Percentiles rank a stretch among this genome's conserved stretches.
Conservation (phyloP, 2,329 filamentous ascomycete genomes). For the Sclerotinia minor region DNA sequence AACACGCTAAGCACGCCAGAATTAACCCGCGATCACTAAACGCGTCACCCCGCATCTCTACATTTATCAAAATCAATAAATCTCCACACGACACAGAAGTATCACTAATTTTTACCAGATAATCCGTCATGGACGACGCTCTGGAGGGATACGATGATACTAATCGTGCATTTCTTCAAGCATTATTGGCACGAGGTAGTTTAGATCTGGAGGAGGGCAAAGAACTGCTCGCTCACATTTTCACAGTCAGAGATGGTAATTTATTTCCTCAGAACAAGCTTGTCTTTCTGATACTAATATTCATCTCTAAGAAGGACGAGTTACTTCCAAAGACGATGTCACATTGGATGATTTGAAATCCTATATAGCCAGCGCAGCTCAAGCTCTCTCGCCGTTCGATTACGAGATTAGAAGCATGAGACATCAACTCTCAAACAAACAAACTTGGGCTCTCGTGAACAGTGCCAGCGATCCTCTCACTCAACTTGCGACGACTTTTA, state of each 20-base stretch:
- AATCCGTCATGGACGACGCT: not conserved
- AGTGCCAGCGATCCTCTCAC: conserved; percentile 80
- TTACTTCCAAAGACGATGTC: conserved; percentile 60
- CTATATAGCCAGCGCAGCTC: conserved; percentile 70
- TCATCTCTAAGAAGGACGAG: conserved; percentile 44
- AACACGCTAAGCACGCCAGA: conserved; percentile 15
- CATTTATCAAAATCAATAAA: not conserved
- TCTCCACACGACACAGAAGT: not conserved
- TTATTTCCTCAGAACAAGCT: not conserved
- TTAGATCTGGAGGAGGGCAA: conserved; percentile 75
- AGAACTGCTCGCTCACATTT: conserved; percentile 73
- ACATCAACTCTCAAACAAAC: conserved; percentile 66
- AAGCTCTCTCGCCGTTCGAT: conserved; percentile 75
- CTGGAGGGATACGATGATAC: conserved; percentile 49
- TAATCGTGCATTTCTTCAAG: conserved; percentile 88
- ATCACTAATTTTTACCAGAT: not conserved
- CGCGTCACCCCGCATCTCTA: conserved; percentile 15
- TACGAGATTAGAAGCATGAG: conserved; percentile 77
- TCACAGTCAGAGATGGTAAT: conserved; percentile 49
- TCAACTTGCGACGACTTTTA: conserved; percentile 80
- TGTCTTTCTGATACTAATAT: not conserved
- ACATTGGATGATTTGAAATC: conserved; percentile 65
- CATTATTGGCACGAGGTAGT: conserved; percentile 74
- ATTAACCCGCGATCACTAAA: conserved; percentile 8
- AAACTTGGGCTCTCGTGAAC: conserved; percentile 85